Conservation (phyloP, 495 filamentous ascomycete species). For the Extremus antarcticus region DNA sequence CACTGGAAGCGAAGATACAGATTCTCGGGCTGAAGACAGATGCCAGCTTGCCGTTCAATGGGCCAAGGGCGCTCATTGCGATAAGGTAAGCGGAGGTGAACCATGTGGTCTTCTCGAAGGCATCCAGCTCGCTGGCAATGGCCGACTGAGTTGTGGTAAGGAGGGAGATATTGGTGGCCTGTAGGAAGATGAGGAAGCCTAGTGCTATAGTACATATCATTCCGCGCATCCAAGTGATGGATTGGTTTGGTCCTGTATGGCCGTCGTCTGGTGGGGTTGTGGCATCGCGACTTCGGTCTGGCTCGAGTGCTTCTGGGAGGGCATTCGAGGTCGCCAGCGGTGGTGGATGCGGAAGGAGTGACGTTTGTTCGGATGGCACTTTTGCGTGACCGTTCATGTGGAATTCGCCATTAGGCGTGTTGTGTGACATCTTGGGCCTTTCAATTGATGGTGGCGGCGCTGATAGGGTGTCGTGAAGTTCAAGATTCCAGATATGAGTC, state of each 20-base stretch:
- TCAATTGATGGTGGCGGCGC: too few species aligned
- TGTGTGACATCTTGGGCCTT: too few species aligned
- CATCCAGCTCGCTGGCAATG: constrained; percentile 61
- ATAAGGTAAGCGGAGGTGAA: constrained; percentile 67
- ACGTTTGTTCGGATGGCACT: neutral
- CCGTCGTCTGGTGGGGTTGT: constrained; percentile 3
- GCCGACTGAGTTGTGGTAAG: constrained; percentile 64
- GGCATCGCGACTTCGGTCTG: neutral
- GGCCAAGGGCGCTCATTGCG: constrained; percentile 53
- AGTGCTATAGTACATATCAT: constrained; percentile 17
- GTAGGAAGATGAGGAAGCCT: constrained; percentile 28
- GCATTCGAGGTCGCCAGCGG: neutral
- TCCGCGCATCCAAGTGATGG: constrained; percentile 2
- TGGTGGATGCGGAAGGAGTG: neutral
- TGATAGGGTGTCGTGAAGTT: too few species aligned
- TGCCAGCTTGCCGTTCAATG: constrained; percentile 54
- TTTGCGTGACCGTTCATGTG: neutral
- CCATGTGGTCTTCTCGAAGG: constrained; percentile 61
- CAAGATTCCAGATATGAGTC: too few species aligned
- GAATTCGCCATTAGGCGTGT: neutral
- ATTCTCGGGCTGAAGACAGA: constrained; percentile 55
- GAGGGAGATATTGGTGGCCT: constrained; percentile 58
- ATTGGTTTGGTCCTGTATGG: constrained; percentile 15
- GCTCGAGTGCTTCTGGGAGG: neutral
- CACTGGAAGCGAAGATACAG: constrained; percentile 46